Evolutionary conservation across 2,329 filamentous ascomycete genomes (phyloP).

Genomic region (Dichotomopilus funicola): DNA sequence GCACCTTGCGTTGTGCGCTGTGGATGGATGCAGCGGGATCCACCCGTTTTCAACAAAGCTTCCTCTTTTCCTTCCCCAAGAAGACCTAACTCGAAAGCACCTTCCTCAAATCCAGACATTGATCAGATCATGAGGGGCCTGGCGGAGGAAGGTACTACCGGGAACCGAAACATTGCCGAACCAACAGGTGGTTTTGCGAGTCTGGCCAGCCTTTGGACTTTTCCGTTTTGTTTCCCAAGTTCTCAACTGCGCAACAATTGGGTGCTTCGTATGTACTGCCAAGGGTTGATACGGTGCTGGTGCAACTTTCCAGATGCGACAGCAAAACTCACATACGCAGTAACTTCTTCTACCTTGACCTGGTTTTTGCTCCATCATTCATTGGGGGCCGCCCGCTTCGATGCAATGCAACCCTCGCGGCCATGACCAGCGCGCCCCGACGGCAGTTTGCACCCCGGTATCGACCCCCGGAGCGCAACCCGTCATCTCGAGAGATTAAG

Average conservation of each 20-base stretch:
- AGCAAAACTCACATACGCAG: too few relatives aligned
- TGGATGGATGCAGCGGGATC: neutral
- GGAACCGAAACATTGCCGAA: too few relatives aligned
- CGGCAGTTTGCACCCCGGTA: conserved; percentile 7
- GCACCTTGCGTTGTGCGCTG: neutral
- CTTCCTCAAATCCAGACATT: neutral
- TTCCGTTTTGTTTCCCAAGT: neutral
- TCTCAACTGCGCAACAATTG: neutral
- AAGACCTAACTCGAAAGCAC: neutral
- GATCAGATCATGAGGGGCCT: too few relatives aligned
- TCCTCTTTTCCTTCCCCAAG: neutral
- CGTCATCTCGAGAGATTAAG: conserved; percentile 7
- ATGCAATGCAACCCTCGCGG: conserved; percentile 4
- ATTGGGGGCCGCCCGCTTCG: neutral
- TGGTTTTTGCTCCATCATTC: too few relatives aligned
- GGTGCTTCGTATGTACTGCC: neutral
- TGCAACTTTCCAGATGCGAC: neutral
- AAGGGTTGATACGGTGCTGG: neutral
- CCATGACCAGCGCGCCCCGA: neutral
- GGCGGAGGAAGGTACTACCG: too few relatives aligned
- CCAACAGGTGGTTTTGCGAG: too few relatives aligned
- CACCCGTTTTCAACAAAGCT: neutral
- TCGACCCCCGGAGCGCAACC: neutral
- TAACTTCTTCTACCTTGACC: too few relatives aligned
- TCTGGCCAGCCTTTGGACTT: too few relatives aligned